Conservation (phyloP, 2,329 filamentous ascomycete genomes). For the Aspergillus costaricaensis region DNA sequence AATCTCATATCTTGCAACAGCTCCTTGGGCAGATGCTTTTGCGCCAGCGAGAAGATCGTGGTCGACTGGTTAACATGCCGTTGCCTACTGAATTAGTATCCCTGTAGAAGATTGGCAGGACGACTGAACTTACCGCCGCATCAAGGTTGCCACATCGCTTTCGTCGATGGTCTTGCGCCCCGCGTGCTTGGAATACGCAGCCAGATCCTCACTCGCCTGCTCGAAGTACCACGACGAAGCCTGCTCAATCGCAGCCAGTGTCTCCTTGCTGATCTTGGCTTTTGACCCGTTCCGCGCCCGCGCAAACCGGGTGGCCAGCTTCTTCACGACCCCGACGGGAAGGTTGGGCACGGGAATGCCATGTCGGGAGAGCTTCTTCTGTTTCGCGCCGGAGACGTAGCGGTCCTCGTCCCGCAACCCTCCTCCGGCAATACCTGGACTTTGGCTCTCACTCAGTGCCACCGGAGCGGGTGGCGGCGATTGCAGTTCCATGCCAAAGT, state of each 20-base stretch:
- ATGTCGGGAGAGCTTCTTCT: conserved; percentile 65
- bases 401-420: conserved; percentile 38
- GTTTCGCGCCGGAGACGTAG: conserved; percentile 40
- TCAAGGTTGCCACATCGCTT: conserved; percentile 76
- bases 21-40: conserved; percentile 78
- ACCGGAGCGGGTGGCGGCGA: conserved; percentile 30
- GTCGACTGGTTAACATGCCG: conserved; percentile 69
- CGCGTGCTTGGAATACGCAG: conserved; percentile 77
- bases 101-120: not conserved
- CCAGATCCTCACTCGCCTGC: conserved; percentile 77
- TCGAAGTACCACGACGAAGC: conserved; percentile 92
- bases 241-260: conserved; percentile 72
- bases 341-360: conserved; percentile 76
- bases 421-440: conserved; percentile 36
- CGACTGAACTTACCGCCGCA: conserved; percentile 69
- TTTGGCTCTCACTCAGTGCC: conserved; percentile 36
- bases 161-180: conserved; percentile 84
- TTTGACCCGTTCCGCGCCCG: conserved; percentile 67
- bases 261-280: conserved; percentile 70
- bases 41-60: conserved; percentile 84
- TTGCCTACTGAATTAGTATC: conserved; percentile 62
- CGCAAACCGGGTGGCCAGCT: conserved; percentile 64
- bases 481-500: conserved; percentile 36
- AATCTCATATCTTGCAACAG: conserved; percentile 72
- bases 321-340: conserved; percentile 72